A percentile compares a stretch with the other conserved stretches of the same genome.
These are phyloP conservation scores for Epithemia pelagica DNA, from an alignment of 108 stramenopile species.

Conservation along the genomic window DNA sequence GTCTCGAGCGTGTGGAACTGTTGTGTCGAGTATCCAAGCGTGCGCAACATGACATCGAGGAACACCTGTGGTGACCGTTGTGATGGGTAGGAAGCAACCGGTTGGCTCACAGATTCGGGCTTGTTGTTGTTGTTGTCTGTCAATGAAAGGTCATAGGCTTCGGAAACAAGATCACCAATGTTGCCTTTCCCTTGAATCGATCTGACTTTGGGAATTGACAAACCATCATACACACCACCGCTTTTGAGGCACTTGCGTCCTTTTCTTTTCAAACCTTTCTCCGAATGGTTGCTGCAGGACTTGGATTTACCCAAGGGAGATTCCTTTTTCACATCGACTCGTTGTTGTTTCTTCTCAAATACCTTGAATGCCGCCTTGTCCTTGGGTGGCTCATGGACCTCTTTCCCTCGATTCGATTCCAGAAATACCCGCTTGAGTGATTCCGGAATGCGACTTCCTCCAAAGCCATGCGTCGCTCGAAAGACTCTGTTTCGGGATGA, in stretches of 20 bases:
- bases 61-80: constrained; percentile 51
- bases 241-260: neutral
- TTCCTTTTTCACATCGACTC: neutral
- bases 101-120: neutral
- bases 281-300: no score
- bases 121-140: neutral
- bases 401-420: constrained; percentile 23
- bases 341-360: neutral
- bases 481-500: no score
- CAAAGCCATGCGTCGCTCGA: no score
- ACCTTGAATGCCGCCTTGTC: constrained; percentile 16
- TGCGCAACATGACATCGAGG: constrained; percentile 39
- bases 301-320: no score
- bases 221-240: neutral
- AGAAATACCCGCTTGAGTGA: constrained; percentile 24
- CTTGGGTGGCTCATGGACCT: constrained; percentile 18
- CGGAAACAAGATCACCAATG: neutral
- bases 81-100: neutral
- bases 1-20: constrained; percentile 43
- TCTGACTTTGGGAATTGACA: neutral
- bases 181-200: neutral
- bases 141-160: neutral
- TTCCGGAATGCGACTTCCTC: constrained; percentile 19
- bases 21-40: constrained; percentile 63
- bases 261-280: neutral